Evolutionary conservation across 2,329 filamentous ascomycete species (phyloP).

Genomic region (Canariomyces notabilis): DNA sequence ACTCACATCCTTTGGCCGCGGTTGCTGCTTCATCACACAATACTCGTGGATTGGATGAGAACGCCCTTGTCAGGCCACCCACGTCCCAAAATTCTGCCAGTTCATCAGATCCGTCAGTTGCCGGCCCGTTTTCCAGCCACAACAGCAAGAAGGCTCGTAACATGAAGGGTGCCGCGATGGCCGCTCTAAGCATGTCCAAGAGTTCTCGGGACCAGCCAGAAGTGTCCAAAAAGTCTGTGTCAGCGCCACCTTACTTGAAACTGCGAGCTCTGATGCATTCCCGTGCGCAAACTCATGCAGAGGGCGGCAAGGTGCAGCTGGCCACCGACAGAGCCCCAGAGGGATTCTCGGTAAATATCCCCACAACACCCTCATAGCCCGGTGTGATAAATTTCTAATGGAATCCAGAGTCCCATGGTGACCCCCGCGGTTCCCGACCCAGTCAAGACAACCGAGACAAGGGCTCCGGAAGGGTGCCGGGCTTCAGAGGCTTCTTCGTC

Average conservation of each 20-base stretch:
- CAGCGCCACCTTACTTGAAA: slow-evolving; percentile 15
- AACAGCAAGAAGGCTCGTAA: slow-evolving; percentile 29
- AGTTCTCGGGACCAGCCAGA: background rate
- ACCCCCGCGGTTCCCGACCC: background rate
- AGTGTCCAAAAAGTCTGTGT: slow-evolving; percentile 9
- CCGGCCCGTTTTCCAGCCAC: slow-evolving; percentile 10
- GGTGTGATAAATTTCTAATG: background rate
- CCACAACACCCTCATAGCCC: too few relatives aligned
- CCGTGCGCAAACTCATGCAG: slow-evolving; percentile 1
- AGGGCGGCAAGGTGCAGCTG: background rate
- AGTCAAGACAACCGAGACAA: slow-evolving; percentile 11
- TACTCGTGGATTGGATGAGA: background rate
- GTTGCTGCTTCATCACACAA: background rate
- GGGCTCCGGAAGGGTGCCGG: slow-evolving; percentile 13
- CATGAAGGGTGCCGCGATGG: slow-evolving; percentile 34
- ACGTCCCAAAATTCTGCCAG: slow-evolving; percentile 16
- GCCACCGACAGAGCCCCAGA: background rate
- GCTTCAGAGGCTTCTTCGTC: slow-evolving; percentile 36
- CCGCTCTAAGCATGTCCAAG: slow-evolving; percentile 28
- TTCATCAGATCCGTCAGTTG: slow-evolving; percentile 11
- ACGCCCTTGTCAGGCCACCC: slow-evolving; percentile 6
- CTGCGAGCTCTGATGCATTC: slow-evolving; percentile 17
- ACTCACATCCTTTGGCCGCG: slow-evolving; percentile 3
- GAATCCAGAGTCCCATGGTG: background rate
- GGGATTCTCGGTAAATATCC: slow-evolving; percentile 1